phyloP scores from a whole-genome alignment of 192 early-diverging fungal species.

The Linnemannia zychae region DNA sequence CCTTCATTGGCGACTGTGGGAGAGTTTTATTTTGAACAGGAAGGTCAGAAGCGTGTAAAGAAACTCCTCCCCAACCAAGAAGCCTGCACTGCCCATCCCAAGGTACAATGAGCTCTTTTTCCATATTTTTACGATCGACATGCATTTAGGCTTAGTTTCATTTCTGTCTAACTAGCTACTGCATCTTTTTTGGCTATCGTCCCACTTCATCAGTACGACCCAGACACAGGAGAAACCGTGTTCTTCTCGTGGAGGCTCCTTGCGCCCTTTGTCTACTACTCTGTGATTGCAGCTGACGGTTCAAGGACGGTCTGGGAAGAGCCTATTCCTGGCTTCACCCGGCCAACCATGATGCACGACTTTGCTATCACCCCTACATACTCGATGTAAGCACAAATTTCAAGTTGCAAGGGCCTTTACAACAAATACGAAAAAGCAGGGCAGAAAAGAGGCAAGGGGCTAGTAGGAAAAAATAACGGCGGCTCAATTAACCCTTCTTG shows the following conservation, averaged over 20 bases:
- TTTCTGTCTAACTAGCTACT: not conserved
- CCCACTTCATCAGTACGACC: not conserved
- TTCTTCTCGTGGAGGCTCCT: conserved; percentile 27
- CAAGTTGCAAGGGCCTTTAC: not conserved
- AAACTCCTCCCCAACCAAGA: conserved; percentile 6
- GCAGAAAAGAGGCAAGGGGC: not conserved
- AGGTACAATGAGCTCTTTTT: too few relatives aligned
- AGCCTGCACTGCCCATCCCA: conserved; percentile 41
- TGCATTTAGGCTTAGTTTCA: not conserved
- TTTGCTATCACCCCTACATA: conserved; percentile 32
- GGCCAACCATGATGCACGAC: conserved; percentile 44
- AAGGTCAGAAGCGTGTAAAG: not conserved
- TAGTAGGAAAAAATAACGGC: not conserved
- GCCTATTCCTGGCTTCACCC: conserved; percentile 28
- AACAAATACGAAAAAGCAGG: not conserved
- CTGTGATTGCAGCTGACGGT: conserved; percentile 30
- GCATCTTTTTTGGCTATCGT: not conserved
- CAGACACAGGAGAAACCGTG: conserved; percentile 42
- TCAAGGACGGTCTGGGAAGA: conserved; percentile 38
- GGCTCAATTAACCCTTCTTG: not conserved
- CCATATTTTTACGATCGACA: not conserved
- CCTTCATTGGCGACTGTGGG: conserved; percentile 38
- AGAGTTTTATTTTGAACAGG: conserved; percentile 38
- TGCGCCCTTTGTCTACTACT: conserved; percentile 26
- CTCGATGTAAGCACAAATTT: conserved; percentile 29